Percentiles rank a stretch among this genome's conserved stretches.
phyloP scores from a whole-genome alignment of 768 basidiomycete genomes.

The Auricularia cornea region DNA sequence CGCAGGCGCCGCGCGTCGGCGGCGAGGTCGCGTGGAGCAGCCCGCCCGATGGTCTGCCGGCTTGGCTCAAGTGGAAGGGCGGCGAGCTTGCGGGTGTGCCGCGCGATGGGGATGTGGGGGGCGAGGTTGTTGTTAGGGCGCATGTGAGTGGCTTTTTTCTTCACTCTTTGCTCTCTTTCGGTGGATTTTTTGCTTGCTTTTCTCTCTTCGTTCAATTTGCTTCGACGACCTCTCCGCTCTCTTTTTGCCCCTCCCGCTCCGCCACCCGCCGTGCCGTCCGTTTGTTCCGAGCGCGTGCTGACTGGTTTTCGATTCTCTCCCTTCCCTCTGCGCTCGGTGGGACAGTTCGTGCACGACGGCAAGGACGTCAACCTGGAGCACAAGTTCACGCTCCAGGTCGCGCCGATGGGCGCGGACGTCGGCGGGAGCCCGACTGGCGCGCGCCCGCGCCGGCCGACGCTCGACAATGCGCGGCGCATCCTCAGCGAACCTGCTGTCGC shows the following conservation, averaged over 20 bases:
- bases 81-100: neutral
- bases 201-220: neutral
- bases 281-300: neutral
- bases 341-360: slow-evolving; percentile 63
- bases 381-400: slow-evolving; percentile 63
- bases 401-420: slow-evolving; percentile 50
- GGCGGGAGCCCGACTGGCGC: slow-evolving; percentile 29
- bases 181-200: too few relatives aligned
- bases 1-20: slow-evolving; percentile 38
- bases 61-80: neutral
- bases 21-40: neutral
- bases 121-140: slow-evolving; percentile 1
- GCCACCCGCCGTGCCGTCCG: neutral
- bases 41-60: neutral
- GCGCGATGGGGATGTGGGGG: neutral
- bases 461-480: slow-evolving; percentile 30
- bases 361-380: slow-evolving; percentile 60
- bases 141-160: slow-evolving; percentile 7
- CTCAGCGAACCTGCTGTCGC: slow-evolving; percentile 19
- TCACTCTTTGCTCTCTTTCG: slow-evolving; percentile 1
- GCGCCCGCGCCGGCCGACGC: slow-evolving; percentile 35
- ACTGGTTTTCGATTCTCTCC: neutral
- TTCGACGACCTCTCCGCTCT: too few relatives aligned
- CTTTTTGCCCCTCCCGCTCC: neutral
- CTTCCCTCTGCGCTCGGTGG: neutral